These are phyloP conservation scores for Euryodendron excelsum DNA, from an alignment of 148 eudicot genomes.

Conservation along the genomic window DNA sequence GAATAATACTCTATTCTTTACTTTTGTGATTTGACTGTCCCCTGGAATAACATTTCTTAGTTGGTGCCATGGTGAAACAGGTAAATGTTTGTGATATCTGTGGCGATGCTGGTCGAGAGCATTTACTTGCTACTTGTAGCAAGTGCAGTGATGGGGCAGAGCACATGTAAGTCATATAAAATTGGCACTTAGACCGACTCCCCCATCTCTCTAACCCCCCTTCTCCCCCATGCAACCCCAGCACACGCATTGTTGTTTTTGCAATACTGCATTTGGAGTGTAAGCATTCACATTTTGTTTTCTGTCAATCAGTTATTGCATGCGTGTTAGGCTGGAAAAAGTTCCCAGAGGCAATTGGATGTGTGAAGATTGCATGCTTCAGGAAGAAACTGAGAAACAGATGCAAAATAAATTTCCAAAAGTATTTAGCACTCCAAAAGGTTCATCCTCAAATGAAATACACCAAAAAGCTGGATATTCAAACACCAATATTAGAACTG, in stretches of 20 bases:
- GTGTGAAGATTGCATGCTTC: slow-evolving; percentile 41
- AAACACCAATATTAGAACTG: neutral
- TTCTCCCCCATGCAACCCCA: neutral
- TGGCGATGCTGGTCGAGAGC: slow-evolving; percentile 94
- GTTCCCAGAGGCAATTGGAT: slow-evolving; percentile 57
- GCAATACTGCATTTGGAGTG: slow-evolving; percentile 13
- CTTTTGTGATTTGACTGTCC: neutral
- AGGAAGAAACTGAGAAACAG: slow-evolving; percentile 24
- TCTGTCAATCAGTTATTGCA: slow-evolving; percentile 62
- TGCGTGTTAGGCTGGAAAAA: slow-evolving; percentile 63
- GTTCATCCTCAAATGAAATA: slow-evolving; percentile 17
- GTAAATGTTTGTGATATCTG: slow-evolving; percentile 94
- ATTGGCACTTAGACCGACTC: neutral
- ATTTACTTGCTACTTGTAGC: slow-evolving; percentile 85
- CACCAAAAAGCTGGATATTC: slow-evolving; percentile 8
- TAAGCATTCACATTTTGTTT: slow-evolving; percentile 22
- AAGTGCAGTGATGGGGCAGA: slow-evolving; percentile 93
- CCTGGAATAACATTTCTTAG: neutral
- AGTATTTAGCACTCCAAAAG: slow-evolving; percentile 16
- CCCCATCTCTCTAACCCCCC: neutral
- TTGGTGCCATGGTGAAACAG: slow-evolving; percentile 26
- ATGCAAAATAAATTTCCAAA: neutral
- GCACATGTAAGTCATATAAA: slow-evolving; percentile 66
- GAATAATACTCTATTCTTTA: neutral
- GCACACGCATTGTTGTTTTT: neutral